Evolutionary conservation across 75 land plant genomes (phyloP).

Genomic region (Pinus tabuliformis): DNA sequence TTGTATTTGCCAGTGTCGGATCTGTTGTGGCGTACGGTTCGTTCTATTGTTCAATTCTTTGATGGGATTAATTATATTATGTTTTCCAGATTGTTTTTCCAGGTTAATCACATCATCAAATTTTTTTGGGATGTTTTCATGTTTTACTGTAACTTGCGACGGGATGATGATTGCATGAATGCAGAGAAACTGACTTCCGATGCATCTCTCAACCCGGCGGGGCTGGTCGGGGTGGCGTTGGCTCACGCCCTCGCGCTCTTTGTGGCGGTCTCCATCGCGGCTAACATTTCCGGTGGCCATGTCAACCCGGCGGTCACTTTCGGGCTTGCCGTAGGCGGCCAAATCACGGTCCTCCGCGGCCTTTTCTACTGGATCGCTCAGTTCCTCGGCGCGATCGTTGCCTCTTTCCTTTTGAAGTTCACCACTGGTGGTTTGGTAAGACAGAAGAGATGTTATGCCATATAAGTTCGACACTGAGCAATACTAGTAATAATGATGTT

Average conservation of each 20-base stretch:
- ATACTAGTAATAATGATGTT: too few species aligned
- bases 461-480: neutral
- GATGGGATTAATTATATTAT: too few species aligned
- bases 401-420: slow-evolving; percentile 45
- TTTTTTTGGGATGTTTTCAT: too few species aligned
- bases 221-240: slow-evolving; percentile 53
- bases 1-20: slow-evolving; percentile 66
- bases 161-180: neutral
- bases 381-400: slow-evolving; percentile 58
- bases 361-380: slow-evolving; percentile 81
- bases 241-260: slow-evolving; percentile 67
- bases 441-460: neutral
- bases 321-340: slow-evolving; percentile 63
- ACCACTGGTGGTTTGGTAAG: slow-evolving; percentile 36
- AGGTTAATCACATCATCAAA: too few species aligned
- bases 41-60: neutral
- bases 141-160: too few species aligned
- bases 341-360: slow-evolving; percentile 65
- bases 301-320: slow-evolving; percentile 81
- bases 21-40: slow-evolving; percentile 50
- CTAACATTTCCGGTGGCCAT: slow-evolving; percentile 83
- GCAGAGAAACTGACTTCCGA: slow-evolving; percentile 46
- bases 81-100: too few species aligned
- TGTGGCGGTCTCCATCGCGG: slow-evolving; percentile 51
- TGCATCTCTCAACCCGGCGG: slow-evolving; percentile 45